A percentile compares a stretch with the other conserved stretches of the same genome.
Evolutionary conservation across 163 green algal species (phyloP).

Genomic region (Trebouxiophyceae sp.): DNA sequence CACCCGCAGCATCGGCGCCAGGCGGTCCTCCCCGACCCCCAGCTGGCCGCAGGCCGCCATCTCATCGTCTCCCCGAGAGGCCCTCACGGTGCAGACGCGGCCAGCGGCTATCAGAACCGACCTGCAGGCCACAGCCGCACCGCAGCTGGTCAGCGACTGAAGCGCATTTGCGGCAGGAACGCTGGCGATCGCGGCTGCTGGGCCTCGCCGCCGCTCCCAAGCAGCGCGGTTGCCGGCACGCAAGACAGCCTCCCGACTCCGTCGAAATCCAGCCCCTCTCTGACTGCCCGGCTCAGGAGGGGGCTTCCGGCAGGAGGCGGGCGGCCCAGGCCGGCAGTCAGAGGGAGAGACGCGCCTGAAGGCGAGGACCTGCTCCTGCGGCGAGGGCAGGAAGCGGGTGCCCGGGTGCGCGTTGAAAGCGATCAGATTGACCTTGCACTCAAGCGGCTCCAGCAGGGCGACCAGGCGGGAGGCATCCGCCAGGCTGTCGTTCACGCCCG

Average conservation of each 20-base stretch:
- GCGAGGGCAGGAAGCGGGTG: slow-evolving; percentile 54
- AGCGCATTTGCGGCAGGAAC: too few species aligned
- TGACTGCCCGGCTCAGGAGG: too few species aligned
- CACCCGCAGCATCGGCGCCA: slow-evolving; percentile 4
- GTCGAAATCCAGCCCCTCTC: background rate
- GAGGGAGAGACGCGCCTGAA: slow-evolving; percentile 45
- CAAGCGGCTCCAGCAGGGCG: slow-evolving; percentile 44
- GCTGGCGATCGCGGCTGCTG: too few species aligned
- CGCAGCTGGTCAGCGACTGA: too few species aligned
- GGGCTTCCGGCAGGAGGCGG: too few species aligned
- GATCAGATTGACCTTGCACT: slow-evolving; percentile 90
- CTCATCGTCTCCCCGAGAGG: slow-evolving; percentile 78
- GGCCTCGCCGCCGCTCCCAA: too few species aligned
- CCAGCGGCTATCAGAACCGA: slow-evolving; percentile 41
- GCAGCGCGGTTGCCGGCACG: too few species aligned
- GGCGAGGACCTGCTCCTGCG: slow-evolving; percentile 29
- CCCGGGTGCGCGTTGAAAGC: slow-evolving; percentile 84
- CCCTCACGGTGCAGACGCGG: slow-evolving; percentile 67
- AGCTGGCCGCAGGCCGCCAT: slow-evolving; percentile 92
- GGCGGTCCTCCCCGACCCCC: slow-evolving; percentile 19
- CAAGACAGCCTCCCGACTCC: too few species aligned
- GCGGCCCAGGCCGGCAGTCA: too few species aligned
- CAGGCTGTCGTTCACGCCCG: slow-evolving; percentile 78
- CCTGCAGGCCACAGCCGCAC: background rate
- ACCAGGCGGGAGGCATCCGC: slow-evolving; percentile 67